Evolutionary conservation across 495 filamentous ascomycete genomes (phyloP), one percentile per base, ranked within the genome.

Genomic region (Trichoderma reesei): DNA sequence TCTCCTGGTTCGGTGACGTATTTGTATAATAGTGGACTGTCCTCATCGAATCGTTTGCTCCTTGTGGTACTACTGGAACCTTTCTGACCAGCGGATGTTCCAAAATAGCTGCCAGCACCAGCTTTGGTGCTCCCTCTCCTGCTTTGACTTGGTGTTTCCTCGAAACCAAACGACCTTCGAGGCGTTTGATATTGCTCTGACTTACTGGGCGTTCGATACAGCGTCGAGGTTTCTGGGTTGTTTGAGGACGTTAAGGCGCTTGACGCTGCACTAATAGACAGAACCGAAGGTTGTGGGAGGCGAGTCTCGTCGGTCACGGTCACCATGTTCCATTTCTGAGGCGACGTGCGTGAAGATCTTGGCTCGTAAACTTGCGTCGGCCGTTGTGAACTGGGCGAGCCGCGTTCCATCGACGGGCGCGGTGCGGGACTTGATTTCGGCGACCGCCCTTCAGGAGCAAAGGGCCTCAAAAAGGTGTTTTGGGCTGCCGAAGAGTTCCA

Each of bases 401-500:
- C 13, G 10, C 20, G 51, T 11, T 34, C 51, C 3, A 56, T 20
- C 18, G 51, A 56, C 11, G 16, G 51, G 11, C 20, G 51, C 20
- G 51, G 51, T 33, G 51, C 10, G 14, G 51, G 51, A 8, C 51
- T 56, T 34, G 51, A 56, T 56, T 56, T 56, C 34, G 42, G 16
- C 11, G 51, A 56, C 10, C 51, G 51, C 51, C 20, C 51, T 56
- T 56, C 51, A 34, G 26, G 31, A 31, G 51, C 8, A 33, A 33
- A 56, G 26, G 51, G 51, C 1, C 51, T 44, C 70, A 65, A 65
- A 64, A 74, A 41, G 44, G 68, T 37, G 63, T 65, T 68, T 51
- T 68, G 56, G n/a, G 67, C 36, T 8, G 66, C 60, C 64, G 66
- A 66, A 59, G 79, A 82, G 51, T 80, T 84, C 92, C 92, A 98